Percentiles rank a stretch among this genome's conserved stretches.
phyloP scores from a whole-genome alignment of 1,284 basidiomycete species.

The Pseudozyma tsukubaensis region DNA sequence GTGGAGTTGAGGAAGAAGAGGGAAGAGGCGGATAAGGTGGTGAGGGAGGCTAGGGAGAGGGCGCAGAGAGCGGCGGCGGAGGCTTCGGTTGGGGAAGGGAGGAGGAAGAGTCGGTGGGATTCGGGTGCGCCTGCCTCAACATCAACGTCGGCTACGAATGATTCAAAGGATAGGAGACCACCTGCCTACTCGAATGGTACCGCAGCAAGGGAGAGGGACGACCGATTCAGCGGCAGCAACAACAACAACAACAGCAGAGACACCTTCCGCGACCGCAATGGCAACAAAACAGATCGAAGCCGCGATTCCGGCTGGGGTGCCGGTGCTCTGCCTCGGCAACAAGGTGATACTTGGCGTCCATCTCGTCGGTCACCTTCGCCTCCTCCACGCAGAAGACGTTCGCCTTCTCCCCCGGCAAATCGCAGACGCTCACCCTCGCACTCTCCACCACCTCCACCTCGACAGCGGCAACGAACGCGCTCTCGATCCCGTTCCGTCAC shows the following conservation, averaged over 20 bases:
- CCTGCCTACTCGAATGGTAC: conserved; percentile 12
- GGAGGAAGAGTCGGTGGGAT: conserved; percentile 45
- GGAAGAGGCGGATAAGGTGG: conserved; percentile 75
- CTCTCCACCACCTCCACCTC: conserved; percentile 5
- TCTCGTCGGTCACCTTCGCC: conserved; percentile 14
- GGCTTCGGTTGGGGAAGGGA: conserved; percentile 71
- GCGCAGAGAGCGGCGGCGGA: conserved; percentile 36
- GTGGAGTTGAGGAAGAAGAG: conserved; percentile 85
- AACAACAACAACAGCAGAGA: conserved; percentile 3
- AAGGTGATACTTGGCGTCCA: conserved; percentile 7
- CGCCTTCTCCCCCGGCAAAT: conserved; percentile 14
- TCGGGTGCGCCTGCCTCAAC: conserved; percentile 13
- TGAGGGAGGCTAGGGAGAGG: conserved; percentile 74
- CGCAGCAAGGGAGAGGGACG: conserved; percentile 5
- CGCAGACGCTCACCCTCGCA: too few species aligned
- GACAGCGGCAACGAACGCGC: conserved; percentile 8
- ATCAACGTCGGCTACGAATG: neutral
- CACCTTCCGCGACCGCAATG: conserved; percentile 51
- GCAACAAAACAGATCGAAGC: conserved; percentile 71
- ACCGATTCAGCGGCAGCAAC: neutral
- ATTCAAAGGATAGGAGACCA: conserved; percentile 13
- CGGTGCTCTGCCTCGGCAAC: conserved; percentile 3
- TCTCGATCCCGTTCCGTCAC: conserved; percentile 33
- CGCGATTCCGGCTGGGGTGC: conserved; percentile 64
- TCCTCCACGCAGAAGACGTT: conserved; percentile 9